A percentile compares a stretch with the other conserved stretches of the same genome.
phyloP scores from a whole-genome alignment of 1,139 yeast species.

The Yamadazyma mexicana region DNA sequence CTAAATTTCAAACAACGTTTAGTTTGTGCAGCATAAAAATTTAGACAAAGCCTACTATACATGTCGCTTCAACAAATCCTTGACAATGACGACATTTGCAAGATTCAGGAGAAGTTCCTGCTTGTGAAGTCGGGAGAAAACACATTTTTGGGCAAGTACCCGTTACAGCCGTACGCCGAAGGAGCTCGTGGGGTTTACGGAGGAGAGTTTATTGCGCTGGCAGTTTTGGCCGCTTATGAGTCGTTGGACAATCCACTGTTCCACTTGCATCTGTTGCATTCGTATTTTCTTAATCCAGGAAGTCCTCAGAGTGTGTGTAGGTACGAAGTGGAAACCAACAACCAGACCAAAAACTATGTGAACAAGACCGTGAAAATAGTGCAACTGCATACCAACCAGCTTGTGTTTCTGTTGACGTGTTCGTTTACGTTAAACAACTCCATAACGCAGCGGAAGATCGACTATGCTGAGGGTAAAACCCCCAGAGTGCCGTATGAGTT shows the following conservation, averaged over 20 bases:
- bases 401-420: conserved; percentile 31
- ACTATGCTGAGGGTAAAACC: conserved; percentile 15
- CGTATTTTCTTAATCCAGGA: conserved; percentile 39
- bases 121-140: conserved; percentile 13
- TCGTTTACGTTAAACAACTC: conserved; percentile 33
- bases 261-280: conserved; percentile 42
- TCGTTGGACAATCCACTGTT: conserved; percentile 38
- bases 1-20: too few species aligned
- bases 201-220: conserved; percentile 40
- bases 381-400: conserved; percentile 28
- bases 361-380: conserved; percentile 29
- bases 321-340: conserved; percentile 29
- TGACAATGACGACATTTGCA: conserved; percentile 19
- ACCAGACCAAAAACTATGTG: conserved; percentile 32
- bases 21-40: too few species aligned
- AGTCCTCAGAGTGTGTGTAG: conserved; percentile 25
- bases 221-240: conserved; percentile 39
- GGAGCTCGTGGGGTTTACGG: conserved; percentile 43
- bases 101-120: conserved; percentile 24
- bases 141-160: conserved; percentile 31
- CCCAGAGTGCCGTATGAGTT: conserved; percentile 32
- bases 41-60: too few species aligned
- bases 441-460: conserved; percentile 14
- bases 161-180: conserved; percentile 32
- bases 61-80: conserved; percentile 16